These are phyloP conservation scores for Chlorella sp. DNA, from an alignment of 139 green algal genomes.

Conservation along the genomic window DNA sequence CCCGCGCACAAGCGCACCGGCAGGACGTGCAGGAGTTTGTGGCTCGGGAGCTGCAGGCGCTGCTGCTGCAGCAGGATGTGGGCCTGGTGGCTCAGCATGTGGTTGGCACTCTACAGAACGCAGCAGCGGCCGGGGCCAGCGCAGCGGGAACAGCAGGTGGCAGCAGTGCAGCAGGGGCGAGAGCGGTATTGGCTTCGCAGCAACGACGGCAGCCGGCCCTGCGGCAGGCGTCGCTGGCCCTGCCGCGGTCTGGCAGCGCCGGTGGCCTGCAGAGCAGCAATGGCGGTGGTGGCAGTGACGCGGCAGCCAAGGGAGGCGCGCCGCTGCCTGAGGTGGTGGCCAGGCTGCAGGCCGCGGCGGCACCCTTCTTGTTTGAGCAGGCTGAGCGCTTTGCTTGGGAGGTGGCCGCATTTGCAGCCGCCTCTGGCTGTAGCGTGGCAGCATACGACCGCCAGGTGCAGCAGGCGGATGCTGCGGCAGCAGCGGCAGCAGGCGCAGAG, in stretches of 20 bases:
- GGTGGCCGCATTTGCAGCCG: constrained; percentile 36
- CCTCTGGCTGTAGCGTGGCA: neutral
- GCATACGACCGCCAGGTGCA: constrained; percentile 13
- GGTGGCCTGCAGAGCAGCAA: neutral
- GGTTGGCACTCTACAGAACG: constrained; percentile 34
- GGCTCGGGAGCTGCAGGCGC: constrained; percentile 44
- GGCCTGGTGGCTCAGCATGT: constrained; percentile 35
- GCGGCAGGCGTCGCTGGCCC: neutral
- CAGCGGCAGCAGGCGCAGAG: neutral
- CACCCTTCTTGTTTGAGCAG: constrained; percentile 42
- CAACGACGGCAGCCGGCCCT: neutral
- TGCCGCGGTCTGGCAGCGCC: neutral
- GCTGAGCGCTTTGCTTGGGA: constrained; percentile 39
- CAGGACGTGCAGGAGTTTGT: constrained; percentile 21
- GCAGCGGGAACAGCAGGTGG: neutral
- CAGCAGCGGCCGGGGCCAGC: neutral
- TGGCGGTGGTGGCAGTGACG: neutral
- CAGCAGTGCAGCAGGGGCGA: neutral
- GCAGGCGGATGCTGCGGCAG: neutral
- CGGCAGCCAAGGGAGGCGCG: neutral
- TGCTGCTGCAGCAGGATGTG: constrained; percentile 46
- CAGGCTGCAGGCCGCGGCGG: neutral
- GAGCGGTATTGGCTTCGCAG: no score
- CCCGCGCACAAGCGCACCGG: neutral
- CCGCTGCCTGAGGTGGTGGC: neutral